Percentiles rank a stretch among this genome's conserved stretches.
Conservation (phyloP, 495 filamentous ascomycete species). For the Xylaria intraflava region DNA sequence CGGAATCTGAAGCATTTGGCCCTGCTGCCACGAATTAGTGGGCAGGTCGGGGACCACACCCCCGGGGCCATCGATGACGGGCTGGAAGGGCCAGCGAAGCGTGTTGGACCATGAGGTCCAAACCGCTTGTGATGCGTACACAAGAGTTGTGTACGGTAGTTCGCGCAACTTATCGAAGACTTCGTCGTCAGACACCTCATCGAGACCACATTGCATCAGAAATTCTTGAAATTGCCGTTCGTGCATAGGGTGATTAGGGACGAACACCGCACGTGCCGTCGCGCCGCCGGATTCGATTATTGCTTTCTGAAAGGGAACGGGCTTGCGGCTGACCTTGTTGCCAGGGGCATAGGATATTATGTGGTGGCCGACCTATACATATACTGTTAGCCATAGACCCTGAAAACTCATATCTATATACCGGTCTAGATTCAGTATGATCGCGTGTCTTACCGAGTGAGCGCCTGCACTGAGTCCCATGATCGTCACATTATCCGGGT, state of each 20-base stretch:
- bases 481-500: conserved; percentile 56
- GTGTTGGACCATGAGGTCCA: conserved; percentile 48
- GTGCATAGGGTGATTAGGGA: conserved; percentile 50
- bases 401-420: background rate
- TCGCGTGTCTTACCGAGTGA: conserved; percentile 42
- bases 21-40: conserved; percentile 47
- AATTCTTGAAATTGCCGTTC: conserved; percentile 56
- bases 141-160: conserved; percentile 40
- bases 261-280: conserved; percentile 53
- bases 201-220: conserved; percentile 39
- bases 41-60: conserved; percentile 52
- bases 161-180: conserved; percentile 48
- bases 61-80: conserved; percentile 53
- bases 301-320: conserved; percentile 51
- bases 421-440: background rate
- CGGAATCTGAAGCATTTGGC: conserved; percentile 50
- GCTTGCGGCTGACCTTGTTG: conserved; percentile 18
- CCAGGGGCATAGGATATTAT: conserved; percentile 45
- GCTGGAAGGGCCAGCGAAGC: conserved; percentile 62
- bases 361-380: conserved; percentile 54
- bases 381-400: conserved; percentile 1
- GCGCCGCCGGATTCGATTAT: conserved; percentile 59
- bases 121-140: conserved; percentile 43
- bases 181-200: conserved; percentile 32
- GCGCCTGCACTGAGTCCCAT: conserved; percentile 63